Percentiles rank a stretch among this genome's conserved stretches.
Conservation (phyloP, 2,329 filamentous ascomycete species). For the Fusarium sp. region DNA sequence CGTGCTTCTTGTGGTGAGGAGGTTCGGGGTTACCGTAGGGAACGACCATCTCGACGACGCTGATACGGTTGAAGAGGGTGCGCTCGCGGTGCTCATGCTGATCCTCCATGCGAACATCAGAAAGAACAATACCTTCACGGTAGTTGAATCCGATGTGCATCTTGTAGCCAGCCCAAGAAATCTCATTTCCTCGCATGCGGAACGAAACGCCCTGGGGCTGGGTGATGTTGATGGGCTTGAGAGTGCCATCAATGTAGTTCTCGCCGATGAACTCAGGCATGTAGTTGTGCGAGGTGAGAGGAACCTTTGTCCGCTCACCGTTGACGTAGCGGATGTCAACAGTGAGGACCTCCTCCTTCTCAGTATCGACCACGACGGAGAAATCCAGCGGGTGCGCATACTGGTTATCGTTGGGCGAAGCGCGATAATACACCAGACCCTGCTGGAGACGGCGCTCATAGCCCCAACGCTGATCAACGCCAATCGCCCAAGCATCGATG, state of each 20-base stretch:
- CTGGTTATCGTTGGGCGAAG: conserved; percentile 72
- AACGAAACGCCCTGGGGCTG: conserved; percentile 54
- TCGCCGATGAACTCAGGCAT: conserved; percentile 48
- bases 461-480: conserved; percentile 81
- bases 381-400: conserved; percentile 67
- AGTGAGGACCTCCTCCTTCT: conserved; percentile 59
- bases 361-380: conserved; percentile 53
- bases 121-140: conserved; percentile 74
- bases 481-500: conserved; percentile 87
- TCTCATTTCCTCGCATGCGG: conserved; percentile 57
- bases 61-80: conserved; percentile 73
- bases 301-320: conserved; percentile 58
- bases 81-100: conserved; percentile 52
- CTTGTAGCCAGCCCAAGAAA: conserved; percentile 72
- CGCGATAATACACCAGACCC: conserved; percentile 83
- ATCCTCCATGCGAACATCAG: conserved; percentile 73
- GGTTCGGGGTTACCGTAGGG: conserved; percentile 81
- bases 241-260: conserved; percentile 47
- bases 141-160: conserved; percentile 79
- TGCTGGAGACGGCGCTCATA: conserved; percentile 77
- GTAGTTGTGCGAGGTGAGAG: conserved; percentile 51
- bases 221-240: conserved; percentile 52
- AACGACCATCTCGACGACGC: conserved; percentile 76
- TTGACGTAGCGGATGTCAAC: conserved; percentile 55
- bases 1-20: conserved; percentile 83